Evolutionary conservation across 148 eudicot genomes (phyloP).

Genomic region (Spergularia bocconei): DNA sequence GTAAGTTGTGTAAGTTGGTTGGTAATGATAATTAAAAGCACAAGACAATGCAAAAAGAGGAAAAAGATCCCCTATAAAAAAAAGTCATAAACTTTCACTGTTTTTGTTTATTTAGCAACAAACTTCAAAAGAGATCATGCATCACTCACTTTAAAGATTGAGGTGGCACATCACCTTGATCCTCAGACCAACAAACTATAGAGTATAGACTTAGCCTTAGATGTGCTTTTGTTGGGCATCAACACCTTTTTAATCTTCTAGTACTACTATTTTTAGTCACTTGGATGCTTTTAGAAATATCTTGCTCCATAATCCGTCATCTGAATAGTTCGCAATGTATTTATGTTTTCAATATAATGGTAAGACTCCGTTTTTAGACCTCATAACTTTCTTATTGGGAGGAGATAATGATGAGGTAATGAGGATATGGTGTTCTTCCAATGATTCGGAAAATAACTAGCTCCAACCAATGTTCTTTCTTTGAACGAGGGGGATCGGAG

Average conservation of each 20-base stretch:
- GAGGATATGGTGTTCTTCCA: too few species aligned
- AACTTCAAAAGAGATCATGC: slow-evolving; percentile 22
- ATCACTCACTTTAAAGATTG: slow-evolving; percentile 16
- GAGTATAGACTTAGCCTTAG: not conserved
- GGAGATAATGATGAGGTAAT: too few species aligned
- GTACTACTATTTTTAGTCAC: not conserved
- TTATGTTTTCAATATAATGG: too few species aligned
- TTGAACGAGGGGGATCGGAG: too few species aligned
- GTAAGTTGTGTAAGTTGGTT: not conserved
- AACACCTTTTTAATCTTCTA: slow-evolving; percentile 3
- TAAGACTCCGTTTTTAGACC: too few species aligned
- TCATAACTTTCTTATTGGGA: too few species aligned
- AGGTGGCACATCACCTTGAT: slow-evolving; percentile 26
- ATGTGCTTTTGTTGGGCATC: slow-evolving; percentile 20
- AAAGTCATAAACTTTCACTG: slow-evolving; percentile 26
- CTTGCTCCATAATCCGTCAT: not conserved
- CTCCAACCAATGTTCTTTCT: too few species aligned
- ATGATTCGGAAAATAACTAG: too few species aligned
- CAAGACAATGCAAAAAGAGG: slow-evolving; percentile 18
- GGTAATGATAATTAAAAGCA: slow-evolving; percentile 25
- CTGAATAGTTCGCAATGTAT: too few species aligned
- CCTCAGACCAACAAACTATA: slow-evolving; percentile 17
- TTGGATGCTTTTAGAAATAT: not conserved
- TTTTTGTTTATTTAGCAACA: slow-evolving; percentile 11
- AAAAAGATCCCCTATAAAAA: not conserved